phyloP scores from a whole-genome alignment of 352 stramenopile genomes.

The Pythium diclinum region DNA sequence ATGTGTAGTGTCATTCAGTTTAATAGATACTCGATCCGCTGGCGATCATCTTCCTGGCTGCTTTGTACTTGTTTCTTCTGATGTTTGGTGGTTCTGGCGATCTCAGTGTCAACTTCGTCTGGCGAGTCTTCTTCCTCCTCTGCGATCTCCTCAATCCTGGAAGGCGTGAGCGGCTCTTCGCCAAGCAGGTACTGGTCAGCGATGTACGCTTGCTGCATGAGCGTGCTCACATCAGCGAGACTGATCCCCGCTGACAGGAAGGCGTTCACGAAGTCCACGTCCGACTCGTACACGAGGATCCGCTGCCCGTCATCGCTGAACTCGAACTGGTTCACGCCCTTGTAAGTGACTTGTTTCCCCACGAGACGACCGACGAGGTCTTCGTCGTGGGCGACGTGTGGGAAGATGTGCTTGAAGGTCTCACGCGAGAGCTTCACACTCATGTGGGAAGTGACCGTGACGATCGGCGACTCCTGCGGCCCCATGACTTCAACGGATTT shows the following conservation, averaged over 20 bases:
- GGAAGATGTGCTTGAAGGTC: slow-evolving; percentile 37
- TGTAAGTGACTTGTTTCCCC: slow-evolving; percentile 47
- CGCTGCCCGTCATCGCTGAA: slow-evolving; percentile 39
- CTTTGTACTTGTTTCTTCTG: neutral
- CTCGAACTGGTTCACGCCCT: slow-evolving; percentile 48
- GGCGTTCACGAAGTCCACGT: slow-evolving; percentile 57
- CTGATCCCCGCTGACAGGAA: slow-evolving; percentile 31
- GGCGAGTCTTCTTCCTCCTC: slow-evolving; percentile 16
- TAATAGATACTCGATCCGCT: slow-evolving; percentile 18
- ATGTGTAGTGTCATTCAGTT: slow-evolving; percentile 7
- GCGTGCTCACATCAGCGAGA: slow-evolving; percentile 38
- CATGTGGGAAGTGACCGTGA: slow-evolving; percentile 24
- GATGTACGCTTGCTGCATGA: slow-evolving; percentile 56
- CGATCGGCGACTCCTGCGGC: slow-evolving; percentile 20
- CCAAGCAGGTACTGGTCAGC: slow-evolving; percentile 39
- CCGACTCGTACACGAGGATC: slow-evolving; percentile 51
- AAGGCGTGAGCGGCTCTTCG: slow-evolving; percentile 7
- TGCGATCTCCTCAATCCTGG: slow-evolving; percentile 7
- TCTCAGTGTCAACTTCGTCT: neutral
- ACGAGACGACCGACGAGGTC: slow-evolving; percentile 42
- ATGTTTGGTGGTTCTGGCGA: neutral
- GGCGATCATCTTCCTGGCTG: neutral
- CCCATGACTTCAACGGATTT: slow-evolving; percentile 21
- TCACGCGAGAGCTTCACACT: slow-evolving; percentile 28
- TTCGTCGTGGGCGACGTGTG: slow-evolving; percentile 33